phyloP scores from a whole-genome alignment of 1,284 basidiomycete species.

The Sanghuangporus weigelae region DNA sequence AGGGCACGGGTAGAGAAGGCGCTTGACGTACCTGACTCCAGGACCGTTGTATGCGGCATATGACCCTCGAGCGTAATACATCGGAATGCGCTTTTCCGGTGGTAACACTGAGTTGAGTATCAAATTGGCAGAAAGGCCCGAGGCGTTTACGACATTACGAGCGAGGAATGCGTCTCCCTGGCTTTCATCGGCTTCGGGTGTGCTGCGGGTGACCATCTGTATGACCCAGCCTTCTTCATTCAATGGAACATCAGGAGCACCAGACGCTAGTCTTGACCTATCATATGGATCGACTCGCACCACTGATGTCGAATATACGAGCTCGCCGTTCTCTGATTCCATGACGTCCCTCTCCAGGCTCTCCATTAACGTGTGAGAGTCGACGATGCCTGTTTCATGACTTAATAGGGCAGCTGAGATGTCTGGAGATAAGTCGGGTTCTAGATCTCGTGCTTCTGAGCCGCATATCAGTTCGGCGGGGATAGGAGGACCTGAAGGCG shows the following conservation, averaged over 20 bases:
- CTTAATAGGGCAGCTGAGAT: conserved; percentile 78
- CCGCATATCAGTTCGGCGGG: conserved; percentile 69
- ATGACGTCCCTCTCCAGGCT: conserved; percentile 76
- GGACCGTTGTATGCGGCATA: conserved; percentile 85
- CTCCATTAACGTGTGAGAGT: conserved; percentile 80
- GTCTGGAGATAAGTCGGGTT: conserved; percentile 73
- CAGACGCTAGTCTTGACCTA: conserved; percentile 23
- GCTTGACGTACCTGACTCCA: conserved; percentile 59
- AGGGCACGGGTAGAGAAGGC: conserved; percentile 88
- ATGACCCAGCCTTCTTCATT: conserved; percentile 63
- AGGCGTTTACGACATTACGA: conserved; percentile 81
- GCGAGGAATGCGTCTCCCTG: conserved; percentile 70
- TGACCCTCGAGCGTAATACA: conserved; percentile 78
- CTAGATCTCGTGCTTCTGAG: conserved; percentile 68
- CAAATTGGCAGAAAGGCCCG: conserved; percentile 74
- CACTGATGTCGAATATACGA: conserved; percentile 80
- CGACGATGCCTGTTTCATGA: conserved; percentile 88
- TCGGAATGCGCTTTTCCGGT: conserved; percentile 47
- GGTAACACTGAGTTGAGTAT: conserved; percentile 71
- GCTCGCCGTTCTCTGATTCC: conserved; percentile 65
- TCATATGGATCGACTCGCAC: conserved; percentile 76
- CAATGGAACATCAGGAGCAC: conserved; percentile 27
- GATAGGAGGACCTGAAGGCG: conserved; percentile 33
- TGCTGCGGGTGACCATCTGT: conserved; percentile 51
- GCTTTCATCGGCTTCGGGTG: conserved; percentile 29